phyloP scores from a whole-genome alignment of 2,329 filamentous ascomycete genomes.

The Curvularia spicifera region DNA sequence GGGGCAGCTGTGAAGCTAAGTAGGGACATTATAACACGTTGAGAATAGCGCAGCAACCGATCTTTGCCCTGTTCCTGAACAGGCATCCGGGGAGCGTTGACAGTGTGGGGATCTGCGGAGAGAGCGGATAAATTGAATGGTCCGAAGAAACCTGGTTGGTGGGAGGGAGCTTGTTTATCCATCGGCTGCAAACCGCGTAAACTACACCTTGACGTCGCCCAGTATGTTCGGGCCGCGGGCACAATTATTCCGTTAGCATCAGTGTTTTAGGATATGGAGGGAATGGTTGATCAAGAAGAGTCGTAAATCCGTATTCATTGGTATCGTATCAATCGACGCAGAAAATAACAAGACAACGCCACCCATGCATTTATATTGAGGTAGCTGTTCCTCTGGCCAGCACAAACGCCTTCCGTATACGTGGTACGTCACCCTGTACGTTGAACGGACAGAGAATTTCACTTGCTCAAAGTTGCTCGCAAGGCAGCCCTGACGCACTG shows the following conservation, averaged over 20 bases:
- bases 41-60: constrained; percentile 18
- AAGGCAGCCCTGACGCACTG: background rate
- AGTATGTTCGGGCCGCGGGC: constrained; percentile 5
- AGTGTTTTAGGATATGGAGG: background rate
- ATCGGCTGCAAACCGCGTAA: constrained; percentile 26
- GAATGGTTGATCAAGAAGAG: constrained; percentile 1
- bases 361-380: constrained; percentile 14
- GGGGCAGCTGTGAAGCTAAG: constrained; percentile 27
- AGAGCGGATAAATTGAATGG: constrained; percentile 43
- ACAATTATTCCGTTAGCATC: constrained; percentile 13
- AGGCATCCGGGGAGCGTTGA: constrained; percentile 18
- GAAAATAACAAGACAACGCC: constrained; percentile 14
- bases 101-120: constrained; percentile 33
- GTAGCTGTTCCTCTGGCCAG: background rate
- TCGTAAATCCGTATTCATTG: constrained; percentile 28
- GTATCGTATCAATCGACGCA: constrained; percentile 26
- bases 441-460: background rate
- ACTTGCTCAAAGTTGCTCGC: background rate
- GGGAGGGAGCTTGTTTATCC: constrained; percentile 25
- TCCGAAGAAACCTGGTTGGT: constrained; percentile 36
- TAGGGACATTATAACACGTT: constrained; percentile 24
- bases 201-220: constrained; percentile 9
- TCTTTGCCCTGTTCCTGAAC: constrained; percentile 27
- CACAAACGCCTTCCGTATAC: background rate
- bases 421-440: background rate